Base-by-base conservation (phyloP, 805 yeast genomes). In the Maudiozyma saulgeensis region DNA sequence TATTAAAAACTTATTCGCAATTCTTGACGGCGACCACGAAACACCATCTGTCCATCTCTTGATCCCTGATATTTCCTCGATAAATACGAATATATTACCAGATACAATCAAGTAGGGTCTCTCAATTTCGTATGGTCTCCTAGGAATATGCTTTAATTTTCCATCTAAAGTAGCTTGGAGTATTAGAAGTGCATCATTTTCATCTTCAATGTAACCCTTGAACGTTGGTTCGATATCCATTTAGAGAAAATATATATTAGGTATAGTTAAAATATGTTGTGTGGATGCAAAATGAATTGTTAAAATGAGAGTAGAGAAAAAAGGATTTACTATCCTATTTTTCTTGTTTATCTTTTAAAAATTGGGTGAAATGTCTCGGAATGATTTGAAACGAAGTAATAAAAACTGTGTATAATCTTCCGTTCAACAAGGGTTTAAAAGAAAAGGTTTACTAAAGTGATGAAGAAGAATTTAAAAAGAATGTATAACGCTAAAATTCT, bases 21-120 rank as follows among this genome's bases (percentile, higher is more conserved):
- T 88, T 45, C 97, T 73, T 2, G 95, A 84, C 0, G 97, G 96
- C 2, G 90, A 81, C 98, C 98, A 90, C 13, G 90, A 73, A 13
- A 87, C 78, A n/a, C 96, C 96, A 61, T 90, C 98, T 1, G 98
- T 90, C 98, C 98, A 90, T 51, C 98, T 74, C 62, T 85, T 86
- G 52, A 90, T 89, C 2, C 91, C 89, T 0, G 90, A 81, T 12
- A 77, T 71, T 56, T 84, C 87, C 65, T 90, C 96, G 44, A 84
- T 78, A 60, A 90, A 89, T 1, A 91, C 87, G 66, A 90, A 89
- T 1, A 88, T 81, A 56, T 81, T 80, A 0, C 96, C 96, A 9
- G 88, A 81, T 48, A 73, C 69, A 34, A 90, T 87, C 45, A 87
- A 70, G 3, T 68, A 66, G 0, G 74, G 59, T 16, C 96, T 72